Conservation (phyloP, 2,329 filamentous ascomycete genomes). For the Balansia obtecta region DNA sequence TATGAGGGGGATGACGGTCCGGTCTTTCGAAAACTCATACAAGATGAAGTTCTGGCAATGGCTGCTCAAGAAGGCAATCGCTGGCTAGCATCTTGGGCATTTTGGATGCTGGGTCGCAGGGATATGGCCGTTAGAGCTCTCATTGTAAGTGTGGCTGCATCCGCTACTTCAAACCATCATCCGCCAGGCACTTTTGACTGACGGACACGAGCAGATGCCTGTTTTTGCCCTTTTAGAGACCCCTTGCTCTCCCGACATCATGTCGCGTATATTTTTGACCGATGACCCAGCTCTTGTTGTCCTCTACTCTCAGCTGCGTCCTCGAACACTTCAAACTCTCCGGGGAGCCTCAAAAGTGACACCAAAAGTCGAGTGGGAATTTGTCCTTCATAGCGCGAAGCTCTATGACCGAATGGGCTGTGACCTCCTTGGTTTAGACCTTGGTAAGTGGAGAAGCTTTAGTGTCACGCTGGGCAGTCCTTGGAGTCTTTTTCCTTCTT, state of each 20-base stretch:
- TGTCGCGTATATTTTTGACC: constrained; percentile 68
- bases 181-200: not conserved
- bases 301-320: constrained; percentile 75
- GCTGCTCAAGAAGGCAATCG: constrained; percentile 75
- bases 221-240: constrained; percentile 62
- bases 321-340: constrained; percentile 70
- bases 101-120: constrained; percentile 74
- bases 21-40: constrained; percentile 59
- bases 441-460: constrained; percentile 41
- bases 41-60: constrained; percentile 65
- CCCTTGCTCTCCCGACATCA: constrained; percentile 54
- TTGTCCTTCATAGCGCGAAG: constrained; percentile 73
- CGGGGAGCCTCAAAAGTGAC: constrained; percentile 74
- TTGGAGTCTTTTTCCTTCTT: not conserved
- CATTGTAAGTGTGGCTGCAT: constrained; percentile 43
- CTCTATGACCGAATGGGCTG: constrained; percentile 89
- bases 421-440: constrained; percentile 73
- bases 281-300: constrained; percentile 86
- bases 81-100: constrained; percentile 92
- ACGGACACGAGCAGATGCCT: constrained; percentile 47
- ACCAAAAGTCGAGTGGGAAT: constrained; percentile 72
- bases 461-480: not conserved
- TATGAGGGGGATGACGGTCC: constrained; percentile 78
- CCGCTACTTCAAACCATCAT: not conserved
- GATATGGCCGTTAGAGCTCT: constrained; percentile 77